A percentile compares a stretch with the other conserved stretches of the same genome.
These are phyloP conservation scores for Rhizodiscina lignyota DNA, from an alignment of 495 filamentous ascomycete genomes.

Conservation along the genomic window DNA sequence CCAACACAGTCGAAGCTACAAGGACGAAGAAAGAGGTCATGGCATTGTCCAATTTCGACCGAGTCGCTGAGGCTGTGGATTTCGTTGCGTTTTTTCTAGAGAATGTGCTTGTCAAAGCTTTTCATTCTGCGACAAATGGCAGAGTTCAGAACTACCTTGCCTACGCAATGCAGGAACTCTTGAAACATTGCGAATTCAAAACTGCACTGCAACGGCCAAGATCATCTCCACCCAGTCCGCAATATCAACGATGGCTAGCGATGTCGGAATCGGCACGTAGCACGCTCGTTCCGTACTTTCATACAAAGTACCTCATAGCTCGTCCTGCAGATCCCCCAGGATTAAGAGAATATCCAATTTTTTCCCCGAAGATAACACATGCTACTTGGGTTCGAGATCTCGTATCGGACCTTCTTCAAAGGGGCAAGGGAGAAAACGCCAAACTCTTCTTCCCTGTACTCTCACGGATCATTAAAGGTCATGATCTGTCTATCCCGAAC, in stretches of 20 bases:
- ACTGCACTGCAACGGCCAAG: constrained; percentile 35
- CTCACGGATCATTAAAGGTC: constrained; percentile 59
- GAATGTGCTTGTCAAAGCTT: constrained; percentile 75
- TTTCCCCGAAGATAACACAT: constrained; percentile 45
- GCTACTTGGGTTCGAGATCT: constrained; percentile 64
- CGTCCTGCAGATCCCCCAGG: constrained; percentile 29
- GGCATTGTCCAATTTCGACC: constrained; percentile 68
- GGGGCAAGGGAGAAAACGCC: constrained; percentile 49
- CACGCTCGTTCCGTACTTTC: constrained; percentile 70
- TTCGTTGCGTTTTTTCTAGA: constrained; percentile 77
- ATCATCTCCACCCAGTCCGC: constrained; percentile 32
- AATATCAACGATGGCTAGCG: constrained; percentile 54
- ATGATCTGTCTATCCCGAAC: constrained; percentile 66
- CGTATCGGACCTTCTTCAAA: constrained; percentile 66
- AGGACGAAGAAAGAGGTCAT: constrained; percentile 66
- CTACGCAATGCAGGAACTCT: constrained; percentile 82
- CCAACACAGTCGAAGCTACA: constrained; percentile 68
- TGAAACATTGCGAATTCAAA: constrained; percentile 56
- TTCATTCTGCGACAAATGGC: constrained; percentile 73
- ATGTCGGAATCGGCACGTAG: constrained; percentile 60
- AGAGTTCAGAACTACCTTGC: constrained; percentile 78
- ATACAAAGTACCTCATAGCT: constrained; percentile 59
- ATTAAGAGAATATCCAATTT: constrained; percentile 56
- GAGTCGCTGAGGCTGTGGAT: constrained; percentile 61
- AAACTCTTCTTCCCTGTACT: constrained; percentile 62